A percentile compares a stretch with the other conserved stretches of the same genome.
Evolutionary conservation across 306 rosid genomes (phyloP).

Genomic region (Trifolium repens): DNA sequence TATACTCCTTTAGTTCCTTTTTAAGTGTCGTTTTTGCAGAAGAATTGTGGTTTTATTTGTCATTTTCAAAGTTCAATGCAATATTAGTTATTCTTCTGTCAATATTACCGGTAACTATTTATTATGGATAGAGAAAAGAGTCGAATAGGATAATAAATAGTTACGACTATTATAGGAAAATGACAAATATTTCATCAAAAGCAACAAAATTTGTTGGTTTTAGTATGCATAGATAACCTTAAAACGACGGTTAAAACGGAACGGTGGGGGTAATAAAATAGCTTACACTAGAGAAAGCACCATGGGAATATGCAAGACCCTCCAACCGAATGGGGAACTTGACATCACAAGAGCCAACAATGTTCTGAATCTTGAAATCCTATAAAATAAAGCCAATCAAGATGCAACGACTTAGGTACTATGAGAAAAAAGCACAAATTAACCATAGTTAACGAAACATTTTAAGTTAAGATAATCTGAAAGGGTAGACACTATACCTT

Average conservation of each 20-base stretch:
- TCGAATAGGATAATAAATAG: too few relatives aligned
- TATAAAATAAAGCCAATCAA: constrained; percentile 22
- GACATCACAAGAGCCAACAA: constrained; percentile 92
- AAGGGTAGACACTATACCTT: constrained; percentile 55
- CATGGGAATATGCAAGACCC: constrained; percentile 90
- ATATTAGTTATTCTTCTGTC: too few relatives aligned
- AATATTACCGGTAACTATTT: too few relatives aligned
- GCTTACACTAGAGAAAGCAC: constrained; percentile 92
- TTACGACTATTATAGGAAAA: too few relatives aligned
- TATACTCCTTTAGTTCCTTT: too few relatives aligned
- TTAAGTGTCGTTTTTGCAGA: too few relatives aligned
- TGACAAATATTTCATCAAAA: background rate
- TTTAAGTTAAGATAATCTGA: constrained; percentile 3
- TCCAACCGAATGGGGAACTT: constrained; percentile 93
- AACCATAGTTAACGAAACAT: constrained; percentile 9
- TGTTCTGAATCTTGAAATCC: constrained; percentile 91
- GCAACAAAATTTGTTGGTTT: too few relatives aligned
- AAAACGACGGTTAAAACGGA: background rate
- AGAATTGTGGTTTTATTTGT: too few relatives aligned
- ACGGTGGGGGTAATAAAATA: background rate
- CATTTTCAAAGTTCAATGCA: too few relatives aligned
- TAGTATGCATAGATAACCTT: too few relatives aligned
- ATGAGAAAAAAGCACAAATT: background rate
- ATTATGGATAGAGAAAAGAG: too few relatives aligned
- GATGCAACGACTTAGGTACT: background rate